A percentile compares a stretch with the other conserved stretches of the same genome.
Evolutionary conservation across 1,284 basidiomycete species (phyloP).

Genomic region (Microstroma glucosiphilum): DNA sequence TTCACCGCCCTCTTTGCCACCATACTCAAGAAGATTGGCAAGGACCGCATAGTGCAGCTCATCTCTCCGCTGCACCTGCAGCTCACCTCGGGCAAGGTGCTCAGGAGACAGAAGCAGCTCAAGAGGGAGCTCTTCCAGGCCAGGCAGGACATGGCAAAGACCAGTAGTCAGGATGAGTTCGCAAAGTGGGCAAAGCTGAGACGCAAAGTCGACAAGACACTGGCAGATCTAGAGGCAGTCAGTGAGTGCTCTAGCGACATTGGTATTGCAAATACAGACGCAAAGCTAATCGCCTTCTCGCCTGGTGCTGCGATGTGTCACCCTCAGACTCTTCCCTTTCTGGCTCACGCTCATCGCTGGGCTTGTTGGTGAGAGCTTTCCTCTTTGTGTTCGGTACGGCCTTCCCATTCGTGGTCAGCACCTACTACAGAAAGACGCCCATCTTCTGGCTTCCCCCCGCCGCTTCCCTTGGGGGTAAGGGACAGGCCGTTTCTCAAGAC

Average conservation of each 20-base stretch:
- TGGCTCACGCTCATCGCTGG: constrained; percentile 23
- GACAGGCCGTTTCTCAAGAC: neutral
- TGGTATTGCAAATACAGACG: too few species aligned
- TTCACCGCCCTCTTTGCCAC: constrained; percentile 23
- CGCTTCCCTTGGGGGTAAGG: neutral
- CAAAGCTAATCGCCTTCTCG: too few species aligned
- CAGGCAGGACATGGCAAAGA: constrained; percentile 79
- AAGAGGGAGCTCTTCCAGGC: constrained; percentile 54
- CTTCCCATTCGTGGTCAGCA: constrained; percentile 41
- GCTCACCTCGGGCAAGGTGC: constrained; percentile 27
- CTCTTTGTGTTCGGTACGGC: constrained; percentile 41
- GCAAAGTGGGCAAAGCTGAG: constrained; percentile 95
- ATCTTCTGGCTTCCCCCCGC: constrained; percentile 42
- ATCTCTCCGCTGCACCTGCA: constrained; percentile 19
- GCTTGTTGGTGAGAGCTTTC: constrained; percentile 30
- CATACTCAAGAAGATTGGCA: constrained; percentile 23
- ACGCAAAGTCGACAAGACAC: constrained; percentile 81
- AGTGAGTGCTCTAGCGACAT: constrained; percentile 50
- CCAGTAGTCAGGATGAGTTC: constrained; percentile 93
- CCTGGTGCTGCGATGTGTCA: neutral
- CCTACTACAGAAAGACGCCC: constrained; percentile 43
- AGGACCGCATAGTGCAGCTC: constrained; percentile 21
- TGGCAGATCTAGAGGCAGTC: constrained; percentile 85
- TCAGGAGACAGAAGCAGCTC: constrained; percentile 20
- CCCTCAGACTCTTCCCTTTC: constrained; percentile 8